These are phyloP conservation scores for Sanghuangporus weigelae DNA, from an alignment of 1,284 basidiomycete genomes.

Conservation along the genomic window DNA sequence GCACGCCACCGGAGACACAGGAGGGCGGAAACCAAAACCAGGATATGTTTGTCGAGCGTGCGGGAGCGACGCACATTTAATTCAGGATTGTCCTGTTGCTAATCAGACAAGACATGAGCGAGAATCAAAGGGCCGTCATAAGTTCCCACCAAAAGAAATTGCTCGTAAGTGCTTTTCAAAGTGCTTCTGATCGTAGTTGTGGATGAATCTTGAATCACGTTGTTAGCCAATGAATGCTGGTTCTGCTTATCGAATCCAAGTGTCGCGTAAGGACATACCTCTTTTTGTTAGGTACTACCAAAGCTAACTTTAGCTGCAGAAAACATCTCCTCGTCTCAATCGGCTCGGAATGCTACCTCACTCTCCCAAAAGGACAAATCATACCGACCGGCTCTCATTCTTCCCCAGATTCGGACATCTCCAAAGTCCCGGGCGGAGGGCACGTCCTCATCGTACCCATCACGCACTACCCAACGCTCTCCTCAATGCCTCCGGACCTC, in stretches of 20 bases:
- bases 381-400: constrained; percentile 65
- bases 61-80: constrained; percentile 75
- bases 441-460: constrained; percentile 91
- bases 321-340: constrained; percentile 95
- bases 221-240: constrained; percentile 84
- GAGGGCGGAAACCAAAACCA: constrained; percentile 70
- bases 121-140: constrained; percentile 32
- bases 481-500: constrained; percentile 67
- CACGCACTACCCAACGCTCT: constrained; percentile 57
- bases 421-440: constrained; percentile 82
- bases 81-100: constrained; percentile 81
- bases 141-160: constrained; percentile 72
- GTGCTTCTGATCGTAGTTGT: constrained; percentile 13
- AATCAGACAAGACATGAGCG: constrained; percentile 38
- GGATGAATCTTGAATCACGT: not conserved
- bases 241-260: constrained; percentile 93
- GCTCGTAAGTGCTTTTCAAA: constrained; percentile 48
- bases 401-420: constrained; percentile 31
- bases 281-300: not conserved
- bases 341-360: constrained; percentile 88
- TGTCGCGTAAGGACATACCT: constrained; percentile 54
- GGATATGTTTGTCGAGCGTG: constrained; percentile 88
- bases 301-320: constrained; percentile 34
- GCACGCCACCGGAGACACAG: constrained; percentile 69
- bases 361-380: constrained; percentile 90